A percentile compares a stretch with the other conserved stretches of the same genome.
Evolutionary conservation across 2,329 filamentous ascomycete species (phyloP).

Genomic region (Aureobasidium sp.): DNA sequence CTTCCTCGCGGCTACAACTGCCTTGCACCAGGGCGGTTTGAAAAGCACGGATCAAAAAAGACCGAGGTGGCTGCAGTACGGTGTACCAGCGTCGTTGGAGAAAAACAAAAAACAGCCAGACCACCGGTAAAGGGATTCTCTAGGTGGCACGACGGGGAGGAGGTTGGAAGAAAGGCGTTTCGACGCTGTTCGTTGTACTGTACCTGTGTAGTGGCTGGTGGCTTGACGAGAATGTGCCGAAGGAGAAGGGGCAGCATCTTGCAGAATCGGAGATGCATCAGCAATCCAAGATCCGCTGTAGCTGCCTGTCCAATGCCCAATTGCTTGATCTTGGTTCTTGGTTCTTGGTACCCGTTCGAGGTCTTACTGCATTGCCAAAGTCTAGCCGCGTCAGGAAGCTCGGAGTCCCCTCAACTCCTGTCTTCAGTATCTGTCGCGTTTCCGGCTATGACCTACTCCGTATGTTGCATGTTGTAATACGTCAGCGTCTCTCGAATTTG

Average conservation of each 20-base stretch:
- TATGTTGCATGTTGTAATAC: too few relatives aligned
- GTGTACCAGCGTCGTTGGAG: neutral
- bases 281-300: neutral
- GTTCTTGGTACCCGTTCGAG: neutral
- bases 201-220: neutral
- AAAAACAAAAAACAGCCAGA: neutral
- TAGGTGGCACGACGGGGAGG: neutral
- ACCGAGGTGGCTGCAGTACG: neutral
- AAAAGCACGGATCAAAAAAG: neutral
- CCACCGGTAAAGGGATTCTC: neutral
- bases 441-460: too few relatives aligned
- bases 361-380: neutral
- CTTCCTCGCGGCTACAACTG: neutral
- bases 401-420: too few relatives aligned
- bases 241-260: neutral
- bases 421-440: too few relatives aligned
- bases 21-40: neutral
- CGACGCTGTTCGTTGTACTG: neutral
- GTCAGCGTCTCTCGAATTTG: neutral
- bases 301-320: neutral
- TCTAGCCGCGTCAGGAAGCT: neutral
- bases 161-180: neutral
- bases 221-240: conserved; percentile 7
- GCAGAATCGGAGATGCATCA: neutral
- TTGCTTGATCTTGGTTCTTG: neutral